Conservation (phyloP, 2,329 filamentous ascomycete species). For the Orbilia brochopaga region DNA sequence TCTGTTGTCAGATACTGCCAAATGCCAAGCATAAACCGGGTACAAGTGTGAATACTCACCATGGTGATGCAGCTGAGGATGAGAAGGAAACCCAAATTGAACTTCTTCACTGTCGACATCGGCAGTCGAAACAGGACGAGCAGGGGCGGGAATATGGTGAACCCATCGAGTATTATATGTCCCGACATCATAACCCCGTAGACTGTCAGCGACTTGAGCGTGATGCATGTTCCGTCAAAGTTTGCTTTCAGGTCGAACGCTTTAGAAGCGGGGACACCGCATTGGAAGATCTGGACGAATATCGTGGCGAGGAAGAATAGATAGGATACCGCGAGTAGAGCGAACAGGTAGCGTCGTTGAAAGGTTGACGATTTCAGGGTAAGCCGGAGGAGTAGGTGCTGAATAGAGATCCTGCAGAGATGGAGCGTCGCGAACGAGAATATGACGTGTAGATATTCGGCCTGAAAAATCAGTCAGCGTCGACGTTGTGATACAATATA, state of each 20-base stretch:
- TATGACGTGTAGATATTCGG: conserved; percentile 21
- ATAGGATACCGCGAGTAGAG: conserved; percentile 19
- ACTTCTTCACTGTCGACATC: conserved; percentile 25
- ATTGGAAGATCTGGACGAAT: conserved; percentile 24
- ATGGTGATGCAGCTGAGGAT: conserved; percentile 27
- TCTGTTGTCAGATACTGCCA: too few relatives aligned
- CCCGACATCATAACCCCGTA: conserved; percentile 18
- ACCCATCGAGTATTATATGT: conserved; percentile 22
- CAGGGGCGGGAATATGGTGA: conserved; percentile 35
- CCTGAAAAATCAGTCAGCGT: conserved; percentile 2
- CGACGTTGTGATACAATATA: neutral
- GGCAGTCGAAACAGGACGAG: conserved; percentile 22
- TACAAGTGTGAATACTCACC: neutral
- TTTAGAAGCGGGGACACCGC: conserved; percentile 23
- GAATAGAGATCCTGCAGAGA: conserved; percentile 30
- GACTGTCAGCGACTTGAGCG: conserved; percentile 21
- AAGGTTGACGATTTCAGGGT: conserved; percentile 15
- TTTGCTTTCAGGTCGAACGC: conserved; percentile 25
- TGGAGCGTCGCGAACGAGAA: conserved; percentile 30
- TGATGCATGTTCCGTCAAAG: conserved; percentile 34
- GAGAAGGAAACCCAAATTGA: conserved; percentile 27
- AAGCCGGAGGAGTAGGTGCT: conserved; percentile 42
- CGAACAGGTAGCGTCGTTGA: conserved; percentile 20
- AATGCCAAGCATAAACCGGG: too few relatives aligned
- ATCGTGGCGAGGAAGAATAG: conserved; percentile 16